Evolutionary conservation across 306 rosid genomes (phyloP), one percentile per base, ranked within the genome.

Genomic region (Pachyrhizus erosus): DNA sequence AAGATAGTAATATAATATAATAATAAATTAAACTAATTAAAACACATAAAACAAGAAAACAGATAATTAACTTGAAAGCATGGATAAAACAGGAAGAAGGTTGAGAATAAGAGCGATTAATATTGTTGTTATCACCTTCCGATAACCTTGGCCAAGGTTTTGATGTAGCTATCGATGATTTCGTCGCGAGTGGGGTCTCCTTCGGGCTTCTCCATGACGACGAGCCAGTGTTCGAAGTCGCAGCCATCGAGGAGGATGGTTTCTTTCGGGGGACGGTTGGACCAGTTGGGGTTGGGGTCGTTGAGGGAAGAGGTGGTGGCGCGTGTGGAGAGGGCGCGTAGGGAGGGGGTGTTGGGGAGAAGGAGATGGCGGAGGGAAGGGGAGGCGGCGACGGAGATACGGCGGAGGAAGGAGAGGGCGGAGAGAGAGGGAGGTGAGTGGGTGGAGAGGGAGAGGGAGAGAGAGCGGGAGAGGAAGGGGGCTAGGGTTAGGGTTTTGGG

Each of bases 191-290:
- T 92, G 8, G 89, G 86, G 0, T 87, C 89, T 14, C 91, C 97
- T 76, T 87, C 93, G 1, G 99, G 99, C 57, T 90, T 89, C 80
- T 96, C 99, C 95, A 96, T 37, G 33, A 96, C 98, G 11, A 96
- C 87, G 66, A 96, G 97, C 99, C 99, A 96, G 86, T 96, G 99
- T 82, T 96, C 97, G 64, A 92, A 96, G 84, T 96, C 98, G 76
- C 98, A 96, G 2, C 99, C 99, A 51, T 96, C 99, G 55, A 93
- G 97, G 69, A 96, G 79, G 13, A 96, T 93, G 0, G 98, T 96
- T 87, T 96, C 99, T 73, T 92, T 92, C 1, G 98, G 99, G 6
- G 98, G 98, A 0, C 98, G 93, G 74, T 93, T 96, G 15, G 97
- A 92, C 98, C 97, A 93, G 88, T 93, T 92, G 2, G 98, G 99